Percentiles rank a stretch among this genome's conserved stretches.
These are phyloP conservation scores for Periconia sp. DNA, from an alignment of 2,329 filamentous ascomycete species.

Conservation along the genomic window DNA sequence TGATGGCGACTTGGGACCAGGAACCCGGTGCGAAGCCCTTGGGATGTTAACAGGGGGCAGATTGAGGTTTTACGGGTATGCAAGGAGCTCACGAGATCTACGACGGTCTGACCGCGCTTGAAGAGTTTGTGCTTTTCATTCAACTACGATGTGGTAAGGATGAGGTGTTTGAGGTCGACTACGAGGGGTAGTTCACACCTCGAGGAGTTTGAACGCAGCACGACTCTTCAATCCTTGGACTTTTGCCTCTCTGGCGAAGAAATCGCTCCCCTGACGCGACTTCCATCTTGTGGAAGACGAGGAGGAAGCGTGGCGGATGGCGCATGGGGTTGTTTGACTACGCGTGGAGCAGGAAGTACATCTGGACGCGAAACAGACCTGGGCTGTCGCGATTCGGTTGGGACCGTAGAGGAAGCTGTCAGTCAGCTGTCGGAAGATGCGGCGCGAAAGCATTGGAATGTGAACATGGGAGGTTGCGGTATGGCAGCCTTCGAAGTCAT, in stretches of 20 bases:
- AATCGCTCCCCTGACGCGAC: slow-evolving; percentile 72
- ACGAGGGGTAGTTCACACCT: slow-evolving; percentile 55
- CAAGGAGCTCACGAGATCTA: slow-evolving; percentile 69
- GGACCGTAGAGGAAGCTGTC: slow-evolving; percentile 34
- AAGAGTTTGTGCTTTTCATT: slow-evolving; percentile 82
- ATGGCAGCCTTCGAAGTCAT: not conserved
- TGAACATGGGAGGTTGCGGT: not conserved
- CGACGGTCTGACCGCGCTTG: slow-evolving; percentile 75
- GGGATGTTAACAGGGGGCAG: slow-evolving; percentile 14
- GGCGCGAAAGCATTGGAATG: slow-evolving; percentile 40
- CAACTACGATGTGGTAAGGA: slow-evolving; percentile 58
- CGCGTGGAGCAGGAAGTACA: slow-evolving; percentile 12
- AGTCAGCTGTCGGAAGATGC: slow-evolving; percentile 38
- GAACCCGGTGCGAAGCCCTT: slow-evolving; percentile 73
- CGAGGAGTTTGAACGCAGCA: slow-evolving; percentile 89
- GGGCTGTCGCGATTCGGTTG: slow-evolving; percentile 1
- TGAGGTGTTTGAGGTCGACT: not conserved
- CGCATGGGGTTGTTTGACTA: slow-evolving; percentile 4
- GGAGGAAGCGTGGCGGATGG: slow-evolving; percentile 30
- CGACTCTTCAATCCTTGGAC: slow-evolving; percentile 82
- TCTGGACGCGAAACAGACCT: slow-evolving; percentile 16
- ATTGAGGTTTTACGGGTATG: not conserved
- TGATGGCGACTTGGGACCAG: slow-evolving; percentile 74
- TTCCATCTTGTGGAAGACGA: slow-evolving; percentile 79
- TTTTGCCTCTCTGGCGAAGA: slow-evolving; percentile 72